These are phyloP conservation scores for Eimeria sp. DNA, from an alignment of 169 alveolate species.

Conservation along the genomic window DNA sequence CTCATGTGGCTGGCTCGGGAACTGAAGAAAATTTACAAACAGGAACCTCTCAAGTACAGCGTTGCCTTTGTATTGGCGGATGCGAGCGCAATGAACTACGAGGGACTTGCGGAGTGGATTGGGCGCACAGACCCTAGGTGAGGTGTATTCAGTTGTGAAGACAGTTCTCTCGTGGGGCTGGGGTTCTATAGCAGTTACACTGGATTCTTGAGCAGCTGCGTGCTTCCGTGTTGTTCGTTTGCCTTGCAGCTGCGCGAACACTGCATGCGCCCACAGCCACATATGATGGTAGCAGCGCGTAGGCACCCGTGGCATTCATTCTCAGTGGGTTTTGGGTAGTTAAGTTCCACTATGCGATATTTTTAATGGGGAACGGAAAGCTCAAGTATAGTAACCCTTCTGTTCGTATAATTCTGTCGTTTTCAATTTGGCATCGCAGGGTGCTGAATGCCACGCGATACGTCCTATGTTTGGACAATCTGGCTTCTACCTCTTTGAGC, in stretches of 20 bases:
- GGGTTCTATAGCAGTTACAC: neutral
- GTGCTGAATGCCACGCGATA: conserved; percentile 53
- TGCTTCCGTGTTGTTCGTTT: neutral
- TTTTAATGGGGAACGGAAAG: neutral
- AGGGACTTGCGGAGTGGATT: conserved; percentile 43
- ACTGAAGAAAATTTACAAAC: conserved; percentile 6
- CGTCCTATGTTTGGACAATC: conserved; percentile 30
- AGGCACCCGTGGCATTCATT: neutral
- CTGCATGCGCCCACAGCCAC: neutral
- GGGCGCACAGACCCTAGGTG: conserved; percentile 49
- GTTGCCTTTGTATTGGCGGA: conserved; percentile 53
- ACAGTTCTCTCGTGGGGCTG: neutral
- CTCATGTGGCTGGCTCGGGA: conserved; percentile 48
- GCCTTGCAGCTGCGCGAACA: neutral
- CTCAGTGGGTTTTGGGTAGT: neutral
- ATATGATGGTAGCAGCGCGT: neutral
- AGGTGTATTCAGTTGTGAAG: neutral
- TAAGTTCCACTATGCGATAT: neutral
- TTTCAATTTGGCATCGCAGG: neutral
- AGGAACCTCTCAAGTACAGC: neutral
- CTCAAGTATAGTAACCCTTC: neutral
- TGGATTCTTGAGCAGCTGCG: neutral
- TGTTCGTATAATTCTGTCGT: neutral
- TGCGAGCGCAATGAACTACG: conserved; percentile 63
- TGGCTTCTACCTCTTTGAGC: conserved; percentile 25